phyloP scores from a whole-genome alignment of 768 basidiomycete genomes.

The Tricholoma saponaceum region DNA sequence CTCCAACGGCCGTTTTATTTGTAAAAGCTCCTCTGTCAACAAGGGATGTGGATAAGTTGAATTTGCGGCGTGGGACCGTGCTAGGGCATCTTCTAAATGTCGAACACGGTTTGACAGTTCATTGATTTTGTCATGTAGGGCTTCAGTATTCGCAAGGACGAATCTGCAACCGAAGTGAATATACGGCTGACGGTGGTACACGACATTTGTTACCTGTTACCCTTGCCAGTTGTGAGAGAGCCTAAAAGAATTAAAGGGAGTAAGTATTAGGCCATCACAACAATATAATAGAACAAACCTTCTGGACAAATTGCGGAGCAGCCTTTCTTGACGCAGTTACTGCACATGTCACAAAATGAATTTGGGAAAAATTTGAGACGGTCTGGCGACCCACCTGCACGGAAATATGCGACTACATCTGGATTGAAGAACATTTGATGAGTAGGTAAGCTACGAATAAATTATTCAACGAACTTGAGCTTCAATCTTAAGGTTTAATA shows the following conservation, averaged over 20 bases:
- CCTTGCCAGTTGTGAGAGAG: constrained; percentile 69
- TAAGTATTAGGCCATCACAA: constrained; percentile 10
- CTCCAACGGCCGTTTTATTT: constrained; percentile 66
- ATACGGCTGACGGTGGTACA: background rate
- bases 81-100: constrained; percentile 65
- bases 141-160: constrained; percentile 68
- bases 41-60: constrained; percentile 54
- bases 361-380: background rate
- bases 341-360: constrained; percentile 12
- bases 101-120: constrained; percentile 57
- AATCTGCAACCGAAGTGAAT: constrained; percentile 36
- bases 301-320: constrained; percentile 64
- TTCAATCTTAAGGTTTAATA: constrained; percentile 46
- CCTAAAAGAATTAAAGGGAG: constrained; percentile 29
- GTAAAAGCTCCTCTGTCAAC: constrained; percentile 55
- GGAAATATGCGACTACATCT: constrained; percentile 67
- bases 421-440: constrained; percentile 9
- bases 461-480: constrained; percentile 47
- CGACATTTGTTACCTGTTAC: constrained; percentile 49
- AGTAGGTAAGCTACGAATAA: constrained; percentile 4
- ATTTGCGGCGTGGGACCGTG: constrained; percentile 43
- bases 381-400: constrained; percentile 42
- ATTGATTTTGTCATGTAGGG: constrained; percentile 64
- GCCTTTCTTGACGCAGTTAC: constrained; percentile 57
- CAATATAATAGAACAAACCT: constrained; percentile 28